Evolutionary conservation across 257 asterid genomes (phyloP), one percentile per base, ranked within the genome.

Genomic region (Rubia yunnanensis): DNA sequence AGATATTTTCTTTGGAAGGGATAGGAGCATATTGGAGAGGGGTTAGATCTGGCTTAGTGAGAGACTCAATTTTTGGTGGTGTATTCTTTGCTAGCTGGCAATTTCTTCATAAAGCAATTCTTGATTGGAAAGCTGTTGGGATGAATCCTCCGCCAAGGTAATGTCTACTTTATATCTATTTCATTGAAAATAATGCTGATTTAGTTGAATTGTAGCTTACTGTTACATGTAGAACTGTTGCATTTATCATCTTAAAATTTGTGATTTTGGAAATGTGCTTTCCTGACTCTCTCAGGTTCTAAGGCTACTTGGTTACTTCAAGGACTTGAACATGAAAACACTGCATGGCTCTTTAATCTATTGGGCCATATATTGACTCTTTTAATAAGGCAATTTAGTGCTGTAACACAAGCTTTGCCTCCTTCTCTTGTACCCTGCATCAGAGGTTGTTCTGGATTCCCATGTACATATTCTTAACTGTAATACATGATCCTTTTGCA

Each of bases 81-180:
- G 58, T 94, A 54, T 94, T 94, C 80, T 94, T 94, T 77, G 79
- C 95, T 28, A 83, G 84, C 68, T 94, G 99, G 99, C 89, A 88
- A 71, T 71, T 88, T 75, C 72, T 88, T 30, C 89, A 88, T 75
- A 76, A 65, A 65, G 88, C 79, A 54, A 83, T 86, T 89, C 76
- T 85, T 69, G 84, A 81, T 44, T 94, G 98, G 99, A 94, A 88
- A 85, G 97, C 97, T 71, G 95, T 84, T 65, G 85, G 90, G 70
- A 88, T 94, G 95, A 73, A 81, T 63, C 96, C 99, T 39, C 71
- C 82, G 53, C 95, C 96, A 62, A 94, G 99, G 99, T 92, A 63
- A 53, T 64, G 58, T 56, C 41, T 65, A n/a, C 22, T 9, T 17
- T 32, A 60, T 32, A 10, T 32, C 13, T 60, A 3, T 64, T 48